Percentiles rank a stretch among this genome's conserved stretches.
Evolutionary conservation across 148 eudicot species (phyloP).

Genomic region (Vaccinium vitisidaea): DNA sequence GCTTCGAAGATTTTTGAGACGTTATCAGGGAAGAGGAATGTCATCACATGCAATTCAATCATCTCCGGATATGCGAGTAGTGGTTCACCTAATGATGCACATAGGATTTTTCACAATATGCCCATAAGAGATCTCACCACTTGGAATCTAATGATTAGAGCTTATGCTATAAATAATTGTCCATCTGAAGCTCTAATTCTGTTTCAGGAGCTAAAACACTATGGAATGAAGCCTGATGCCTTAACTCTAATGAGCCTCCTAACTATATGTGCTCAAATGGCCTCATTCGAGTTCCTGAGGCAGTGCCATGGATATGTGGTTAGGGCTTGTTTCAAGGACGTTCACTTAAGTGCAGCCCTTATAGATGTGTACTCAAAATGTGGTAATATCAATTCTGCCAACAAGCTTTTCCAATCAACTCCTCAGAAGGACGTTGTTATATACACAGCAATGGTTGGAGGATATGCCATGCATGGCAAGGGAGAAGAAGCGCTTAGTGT

Average conservation of each 20-base stretch:
- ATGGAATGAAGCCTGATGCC: constrained; percentile 54
- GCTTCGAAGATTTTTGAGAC: constrained; percentile 50
- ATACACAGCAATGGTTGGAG: constrained; percentile 72
- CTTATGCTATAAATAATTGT: constrained; percentile 48
- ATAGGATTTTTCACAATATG: constrained; percentile 24
- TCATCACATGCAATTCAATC: constrained; percentile 36
- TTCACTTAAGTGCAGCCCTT: constrained; percentile 46
- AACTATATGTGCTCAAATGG: constrained; percentile 54
- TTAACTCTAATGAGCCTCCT: constrained; percentile 58
- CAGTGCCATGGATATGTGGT: constrained; percentile 73
- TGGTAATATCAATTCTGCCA: constrained; percentile 47
- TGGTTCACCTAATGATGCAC: constrained; percentile 34
- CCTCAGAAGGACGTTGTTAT: constrained; percentile 52
- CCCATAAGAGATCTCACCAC: constrained; percentile 45
- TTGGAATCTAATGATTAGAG: constrained; percentile 66
- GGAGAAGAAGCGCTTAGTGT: constrained; percentile 55
- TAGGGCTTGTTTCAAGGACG: constrained; percentile 52
- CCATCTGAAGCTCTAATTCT: constrained; percentile 39
- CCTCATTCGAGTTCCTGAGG: constrained; percentile 48
- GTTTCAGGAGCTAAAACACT: constrained; percentile 47
- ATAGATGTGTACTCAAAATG: constrained; percentile 70
- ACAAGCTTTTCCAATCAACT: constrained; percentile 55
- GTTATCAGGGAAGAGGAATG: constrained; percentile 29
- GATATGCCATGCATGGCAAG: constrained; percentile 81
- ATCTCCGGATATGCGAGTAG: constrained; percentile 29